phyloP scores from a whole-genome alignment of 176 grass and related monocot genomes.

The Oryza meyeriana region DNA sequence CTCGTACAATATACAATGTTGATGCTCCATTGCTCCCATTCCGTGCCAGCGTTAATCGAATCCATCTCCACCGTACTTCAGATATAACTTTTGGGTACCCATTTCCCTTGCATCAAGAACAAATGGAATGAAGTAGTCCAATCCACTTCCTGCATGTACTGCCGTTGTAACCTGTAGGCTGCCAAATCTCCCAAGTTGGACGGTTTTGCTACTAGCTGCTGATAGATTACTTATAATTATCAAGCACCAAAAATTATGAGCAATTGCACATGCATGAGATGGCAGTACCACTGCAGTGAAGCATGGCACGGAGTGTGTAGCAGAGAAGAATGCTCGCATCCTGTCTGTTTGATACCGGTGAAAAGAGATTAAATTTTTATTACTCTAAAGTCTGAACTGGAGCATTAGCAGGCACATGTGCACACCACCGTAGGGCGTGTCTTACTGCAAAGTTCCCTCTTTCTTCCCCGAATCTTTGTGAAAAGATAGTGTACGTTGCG shows the following conservation, averaged over 20 bases:
- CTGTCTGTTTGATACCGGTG: background rate
- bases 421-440: slow-evolving; percentile 36
- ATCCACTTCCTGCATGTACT: background rate
- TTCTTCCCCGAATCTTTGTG: background rate
- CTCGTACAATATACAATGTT: background rate
- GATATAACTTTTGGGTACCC: background rate
- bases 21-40: slow-evolving; percentile 21
- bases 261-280: background rate
- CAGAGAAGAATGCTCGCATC: background rate
- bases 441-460: background rate
- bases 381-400: background rate
- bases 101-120: background rate
- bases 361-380: background rate
- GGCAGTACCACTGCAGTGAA: background rate
- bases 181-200: slow-evolving; percentile 17
- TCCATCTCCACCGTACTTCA: slow-evolving; percentile 2
- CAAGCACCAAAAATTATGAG: background rate
- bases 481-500: background rate
- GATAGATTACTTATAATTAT: background rate
- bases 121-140: slow-evolving; percentile 7
- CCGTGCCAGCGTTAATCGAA: slow-evolving; percentile 13
- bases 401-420: slow-evolving; percentile 36
- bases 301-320: background rate
- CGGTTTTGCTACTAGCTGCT: background rate
- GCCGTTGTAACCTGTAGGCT: slow-evolving; percentile 20